Percentiles rank a stretch among this genome's conserved stretches.
phyloP scores from a whole-genome alignment of 441 rosid species.

The Cnidoscolus chayamansa region DNA sequence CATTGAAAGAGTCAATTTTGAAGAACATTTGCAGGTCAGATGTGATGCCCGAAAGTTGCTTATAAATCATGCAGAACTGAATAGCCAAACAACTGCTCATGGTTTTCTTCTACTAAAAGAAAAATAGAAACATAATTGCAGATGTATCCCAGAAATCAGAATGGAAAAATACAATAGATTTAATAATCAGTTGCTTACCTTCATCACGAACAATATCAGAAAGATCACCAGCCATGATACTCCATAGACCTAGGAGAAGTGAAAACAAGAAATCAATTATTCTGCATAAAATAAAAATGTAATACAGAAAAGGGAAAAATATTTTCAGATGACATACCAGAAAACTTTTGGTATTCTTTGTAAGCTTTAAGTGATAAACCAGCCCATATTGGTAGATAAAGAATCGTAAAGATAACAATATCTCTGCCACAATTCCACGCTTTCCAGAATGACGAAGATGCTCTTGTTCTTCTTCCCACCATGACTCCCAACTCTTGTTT shows the following conservation, averaged over 20 bases:
- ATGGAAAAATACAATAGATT: background rate
- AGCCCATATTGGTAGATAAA: constrained; percentile 96
- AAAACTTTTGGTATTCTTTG: constrained; percentile 47
- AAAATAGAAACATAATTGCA: background rate
- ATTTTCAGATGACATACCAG: constrained; percentile 46
- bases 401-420: constrained; percentile 73
- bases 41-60: background rate
- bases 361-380: constrained; percentile 78
- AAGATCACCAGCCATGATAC: constrained; percentile 94
- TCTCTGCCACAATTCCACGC: constrained; percentile 91
- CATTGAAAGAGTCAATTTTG: too few relatives aligned
- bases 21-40: background rate
- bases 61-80: background rate
- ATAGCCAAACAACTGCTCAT: background rate
- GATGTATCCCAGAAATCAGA: background rate
- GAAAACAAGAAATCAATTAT: constrained; percentile 5
- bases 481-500: constrained; percentile 99
- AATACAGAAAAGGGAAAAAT: constrained; percentile 3
- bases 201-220: constrained; percentile 85
- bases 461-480: constrained; percentile 99
- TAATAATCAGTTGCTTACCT: constrained; percentile 48
- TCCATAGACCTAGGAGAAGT: constrained; percentile 71
- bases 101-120: background rate
- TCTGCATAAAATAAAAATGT: constrained; percentile 6
- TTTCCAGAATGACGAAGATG: constrained; percentile 86